A percentile compares a stretch with the other conserved stretches of the same genome.
phyloP scores from a whole-genome alignment of 2,329 filamentous ascomycete species.

The Ascochyta pisi region DNA sequence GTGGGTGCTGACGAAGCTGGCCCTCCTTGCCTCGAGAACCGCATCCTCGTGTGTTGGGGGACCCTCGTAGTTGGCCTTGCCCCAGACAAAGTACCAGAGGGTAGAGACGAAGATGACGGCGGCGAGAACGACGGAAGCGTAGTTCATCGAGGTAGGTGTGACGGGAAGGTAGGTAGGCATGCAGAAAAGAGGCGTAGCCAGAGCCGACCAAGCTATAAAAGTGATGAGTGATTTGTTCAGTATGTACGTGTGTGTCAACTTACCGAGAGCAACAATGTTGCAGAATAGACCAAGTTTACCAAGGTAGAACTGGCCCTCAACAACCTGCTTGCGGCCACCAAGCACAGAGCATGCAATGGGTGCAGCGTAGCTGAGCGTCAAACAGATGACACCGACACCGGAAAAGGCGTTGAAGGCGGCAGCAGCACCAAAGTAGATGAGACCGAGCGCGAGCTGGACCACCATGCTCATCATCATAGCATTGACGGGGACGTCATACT shows the following conservation, averaged over 20 bases:
- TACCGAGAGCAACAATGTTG: conserved; percentile 68
- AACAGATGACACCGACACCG: conserved; percentile 72
- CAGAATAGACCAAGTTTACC: conserved; percentile 66
- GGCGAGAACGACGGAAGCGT: conserved; percentile 76
- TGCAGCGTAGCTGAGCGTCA: conserved; percentile 71
- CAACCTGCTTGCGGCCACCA: conserved; percentile 66
- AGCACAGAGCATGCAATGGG: conserved; percentile 71
- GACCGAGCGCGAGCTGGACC: conserved; percentile 67
- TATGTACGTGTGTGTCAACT: conserved; percentile 51
- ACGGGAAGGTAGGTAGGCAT: conserved; percentile 72
- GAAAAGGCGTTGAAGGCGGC: conserved; percentile 77
- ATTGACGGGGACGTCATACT: conserved; percentile 70
- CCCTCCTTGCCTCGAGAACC: conserved; percentile 40
- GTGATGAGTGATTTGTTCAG: neutral
- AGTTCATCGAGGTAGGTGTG: conserved; percentile 69
- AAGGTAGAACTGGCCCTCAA: conserved; percentile 65
- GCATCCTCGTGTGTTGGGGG: conserved; percentile 55
- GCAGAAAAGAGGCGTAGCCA: conserved; percentile 77
- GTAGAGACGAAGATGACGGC: conserved; percentile 67
- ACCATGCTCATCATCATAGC: conserved; percentile 75
- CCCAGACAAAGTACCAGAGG: conserved; percentile 73
- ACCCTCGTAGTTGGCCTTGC: conserved; percentile 71
- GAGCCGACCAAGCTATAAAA: conserved; percentile 63
- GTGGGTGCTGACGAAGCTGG: conserved; percentile 36
- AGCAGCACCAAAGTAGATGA: conserved; percentile 73